Base-by-base conservation (phyloP, 305 asterid species). In the Petunia hybrid region DNA sequence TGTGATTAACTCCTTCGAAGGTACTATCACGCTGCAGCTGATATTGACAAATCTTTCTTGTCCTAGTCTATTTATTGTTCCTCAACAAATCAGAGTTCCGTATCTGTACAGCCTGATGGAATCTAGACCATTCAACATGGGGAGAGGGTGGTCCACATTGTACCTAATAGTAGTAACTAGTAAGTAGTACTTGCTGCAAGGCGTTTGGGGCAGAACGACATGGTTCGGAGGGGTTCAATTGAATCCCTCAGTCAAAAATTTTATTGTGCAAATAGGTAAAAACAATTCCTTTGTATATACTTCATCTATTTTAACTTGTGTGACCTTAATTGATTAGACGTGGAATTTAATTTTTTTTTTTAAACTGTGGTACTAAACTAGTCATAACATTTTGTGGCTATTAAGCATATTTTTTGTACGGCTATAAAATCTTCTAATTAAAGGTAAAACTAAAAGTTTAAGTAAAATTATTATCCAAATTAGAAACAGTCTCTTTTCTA, bases 41-140 rank as follows among this genome's bases (percentile, higher is more conserved):
- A 71, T 71, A 46, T 71, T 71, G 77, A 35, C 13, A 5, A 10
- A 71, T 46, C 12, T 22, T 46, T 71, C 62, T 35, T 71, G 62
- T 12, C 12, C 62, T 48, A 12, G 7, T 71, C 35, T 35, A 71
- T 71, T 48, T 48, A 48, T 35, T 48, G 78, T 48, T 48, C 77
- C 61, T 71, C 31, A 45, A 46, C 75, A 48, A 71, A 10, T 46
- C 4, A 1, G 6, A 2, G 6, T 31, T 22, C 60, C 8, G 38
- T 38, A 9, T 63, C 43, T 64, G 22, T 64, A 10, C 46, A 5
- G 46, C 40, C 45, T 65, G 2, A 10, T 64, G 48, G 45, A n/a
- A 36, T 36, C 65, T 22, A 6, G 2, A 60, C 39, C 69, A 63
- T 14, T 66, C 73, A 66, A 13, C 12, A 12, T 2, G 7, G 1